A percentile compares a stretch with the other conserved stretches of the same genome.
phyloP scores from a whole-genome alignment of 2,329 filamentous ascomycete species.

The Diaporthe capsici region DNA sequence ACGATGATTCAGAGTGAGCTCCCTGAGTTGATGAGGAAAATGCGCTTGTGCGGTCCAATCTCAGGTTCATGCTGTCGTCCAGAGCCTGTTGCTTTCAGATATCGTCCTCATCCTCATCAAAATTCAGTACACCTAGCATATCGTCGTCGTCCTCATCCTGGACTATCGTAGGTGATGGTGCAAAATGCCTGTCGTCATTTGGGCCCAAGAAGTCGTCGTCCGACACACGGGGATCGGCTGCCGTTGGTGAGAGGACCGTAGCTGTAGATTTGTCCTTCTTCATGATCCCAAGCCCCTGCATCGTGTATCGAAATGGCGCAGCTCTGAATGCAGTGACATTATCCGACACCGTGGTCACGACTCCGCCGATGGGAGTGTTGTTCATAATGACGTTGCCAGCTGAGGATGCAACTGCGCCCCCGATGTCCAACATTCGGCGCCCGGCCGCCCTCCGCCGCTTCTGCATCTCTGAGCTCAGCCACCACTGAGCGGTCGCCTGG shows the following conservation, averaged over 20 bases:
- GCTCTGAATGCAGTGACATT: constrained; percentile 36
- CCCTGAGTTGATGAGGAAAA: background rate
- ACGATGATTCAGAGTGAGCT: background rate
- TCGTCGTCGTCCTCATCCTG: constrained; percentile 22
- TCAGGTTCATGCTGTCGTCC: background rate
- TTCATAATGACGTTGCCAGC: constrained; percentile 40
- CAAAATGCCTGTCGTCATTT: background rate
- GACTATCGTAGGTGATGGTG: constrained; percentile 22
- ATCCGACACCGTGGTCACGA: constrained; percentile 35
- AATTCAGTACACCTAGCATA: constrained; percentile 27
- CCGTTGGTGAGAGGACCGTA: constrained; percentile 2
- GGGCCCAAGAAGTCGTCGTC: background rate
- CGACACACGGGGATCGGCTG: background rate
- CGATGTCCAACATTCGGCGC: constrained; percentile 29
- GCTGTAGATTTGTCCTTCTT: constrained; percentile 27
- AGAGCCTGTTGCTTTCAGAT: background rate
- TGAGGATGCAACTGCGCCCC: constrained; percentile 34
- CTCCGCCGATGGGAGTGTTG: constrained; percentile 37
- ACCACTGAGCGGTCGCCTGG: constrained; percentile 40
- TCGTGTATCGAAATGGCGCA: constrained; percentile 33
- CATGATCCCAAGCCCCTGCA: constrained; percentile 34
- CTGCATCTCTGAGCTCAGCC: constrained; percentile 39
- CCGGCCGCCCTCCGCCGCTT: constrained; percentile 36
- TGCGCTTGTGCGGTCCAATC: background rate
- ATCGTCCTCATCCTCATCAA: constrained; percentile 20